A percentile compares a stretch with the other conserved stretches of the same genome.
Evolutionary conservation across 768 basidiomycete species (phyloP).

Genomic region (Boletus bicolor): DNA sequence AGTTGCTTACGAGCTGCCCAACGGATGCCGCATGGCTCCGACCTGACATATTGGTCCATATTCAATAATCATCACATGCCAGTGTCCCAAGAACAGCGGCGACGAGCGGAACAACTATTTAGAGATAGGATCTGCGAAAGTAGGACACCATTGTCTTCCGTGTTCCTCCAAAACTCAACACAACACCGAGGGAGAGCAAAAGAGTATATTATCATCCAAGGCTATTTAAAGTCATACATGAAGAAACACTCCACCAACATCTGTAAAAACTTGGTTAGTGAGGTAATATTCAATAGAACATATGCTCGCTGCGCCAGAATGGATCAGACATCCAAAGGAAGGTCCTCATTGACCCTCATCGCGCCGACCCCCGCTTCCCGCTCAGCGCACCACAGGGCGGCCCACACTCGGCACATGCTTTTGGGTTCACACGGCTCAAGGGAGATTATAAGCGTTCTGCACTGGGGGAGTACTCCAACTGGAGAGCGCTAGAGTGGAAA

Average conservation of each 20-base stretch:
- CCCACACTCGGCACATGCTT: constrained; percentile 59
- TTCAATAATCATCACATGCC: neutral
- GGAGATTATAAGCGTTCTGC: constrained; percentile 70
- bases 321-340: constrained; percentile 90
- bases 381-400: constrained; percentile 68
- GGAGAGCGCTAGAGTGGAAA: constrained; percentile 78
- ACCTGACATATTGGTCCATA: neutral
- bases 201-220: neutral
- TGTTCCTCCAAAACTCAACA: neutral
- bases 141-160: neutral
- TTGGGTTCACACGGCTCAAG: constrained; percentile 68
- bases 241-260: neutral
- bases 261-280: constrained; percentile 14
- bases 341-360: constrained; percentile 65
- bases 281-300: neutral
- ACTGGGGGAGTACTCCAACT: constrained; percentile 67
- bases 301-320: constrained; percentile 27
- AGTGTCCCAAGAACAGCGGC: neutral
- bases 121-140: neutral
- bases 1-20: neutral
- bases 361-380: constrained; percentile 68
- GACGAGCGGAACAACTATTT: neutral
- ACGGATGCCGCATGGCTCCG: neutral
- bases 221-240: neutral
- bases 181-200: neutral